Evolutionary conservation across 306 rosid species (phyloP).

Genomic region (Sesbania bispinosa): DNA sequence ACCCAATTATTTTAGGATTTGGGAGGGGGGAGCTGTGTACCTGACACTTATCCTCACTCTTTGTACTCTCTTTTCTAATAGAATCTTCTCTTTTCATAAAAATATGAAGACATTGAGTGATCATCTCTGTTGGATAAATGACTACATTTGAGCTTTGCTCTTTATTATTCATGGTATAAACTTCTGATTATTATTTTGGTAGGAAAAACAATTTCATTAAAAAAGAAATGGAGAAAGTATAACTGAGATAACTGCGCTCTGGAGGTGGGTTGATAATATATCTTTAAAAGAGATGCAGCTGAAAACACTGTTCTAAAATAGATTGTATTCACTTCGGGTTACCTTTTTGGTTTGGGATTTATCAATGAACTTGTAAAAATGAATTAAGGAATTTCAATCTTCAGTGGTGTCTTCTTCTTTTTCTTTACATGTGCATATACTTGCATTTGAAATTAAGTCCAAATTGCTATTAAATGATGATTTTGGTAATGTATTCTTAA

Average conservation of each 20-base stretch:
- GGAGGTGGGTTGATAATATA: background rate
- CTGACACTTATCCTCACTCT: background rate
- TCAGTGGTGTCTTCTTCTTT: background rate
- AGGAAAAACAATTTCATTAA: background rate
- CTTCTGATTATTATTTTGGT: background rate
- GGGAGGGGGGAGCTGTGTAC: background rate
- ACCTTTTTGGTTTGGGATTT: constrained; percentile 4
- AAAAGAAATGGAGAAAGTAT: background rate
- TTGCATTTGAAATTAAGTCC: background rate
- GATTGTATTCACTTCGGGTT: background rate
- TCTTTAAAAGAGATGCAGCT: background rate
- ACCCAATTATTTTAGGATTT: background rate
- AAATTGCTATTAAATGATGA: constrained; percentile 23
- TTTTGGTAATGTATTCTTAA: constrained; percentile 27
- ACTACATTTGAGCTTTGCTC: background rate
- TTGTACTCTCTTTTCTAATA: background rate
- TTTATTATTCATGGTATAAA: background rate
- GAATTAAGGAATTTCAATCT: constrained; percentile 2
- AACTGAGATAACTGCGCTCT: background rate
- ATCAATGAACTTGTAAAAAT: background rate
- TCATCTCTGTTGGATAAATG: background rate
- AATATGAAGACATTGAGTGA: background rate
- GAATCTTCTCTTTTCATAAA: background rate
- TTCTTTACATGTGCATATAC: background rate
- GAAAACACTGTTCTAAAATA: background rate